Evolutionary conservation across 176 grass and related monocot genomes (phyloP).

Genomic region (Tillandsia fasciculata): DNA sequence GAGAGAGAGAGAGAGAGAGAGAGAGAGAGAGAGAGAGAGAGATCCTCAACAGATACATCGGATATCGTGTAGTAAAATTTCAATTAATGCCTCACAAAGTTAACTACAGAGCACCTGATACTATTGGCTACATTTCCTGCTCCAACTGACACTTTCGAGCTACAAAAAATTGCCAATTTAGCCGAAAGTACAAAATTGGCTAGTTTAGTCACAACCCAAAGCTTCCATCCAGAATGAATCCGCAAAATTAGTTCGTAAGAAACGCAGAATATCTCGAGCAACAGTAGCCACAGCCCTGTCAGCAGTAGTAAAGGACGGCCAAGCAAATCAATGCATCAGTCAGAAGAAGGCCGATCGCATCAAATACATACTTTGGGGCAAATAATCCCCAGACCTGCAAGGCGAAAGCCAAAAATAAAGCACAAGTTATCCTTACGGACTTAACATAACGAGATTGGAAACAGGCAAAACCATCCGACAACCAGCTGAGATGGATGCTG

Average conservation of each 20-base stretch:
- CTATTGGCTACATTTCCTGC: no score
- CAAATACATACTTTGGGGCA: conserved; percentile 95
- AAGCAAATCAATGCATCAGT: conserved; percentile 65
- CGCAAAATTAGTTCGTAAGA: not conserved
- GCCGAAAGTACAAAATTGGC: no score
- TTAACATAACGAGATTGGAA: not conserved
- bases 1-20: no score
- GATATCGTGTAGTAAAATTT: no score
- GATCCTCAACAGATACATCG: no score
- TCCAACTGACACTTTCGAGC: no score
- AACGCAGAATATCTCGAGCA: not conserved
- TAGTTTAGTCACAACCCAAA: not conserved
- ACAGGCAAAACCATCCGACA: not conserved
- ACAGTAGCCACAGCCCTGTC: conserved; percentile 9
- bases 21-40: no score
- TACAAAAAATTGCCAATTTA: no score
- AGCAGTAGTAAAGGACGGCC: conserved; percentile 46
- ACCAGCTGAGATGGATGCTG: not conserved
- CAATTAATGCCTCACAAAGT: no score
- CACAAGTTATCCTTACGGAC: not conserved
- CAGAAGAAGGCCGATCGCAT: conserved; percentile 69
- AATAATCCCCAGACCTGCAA: conserved; percentile 99
- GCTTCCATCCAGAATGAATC: not conserved
- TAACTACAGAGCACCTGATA: no score
- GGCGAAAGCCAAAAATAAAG: conserved; percentile 12